Conservation (phyloP, 2,329 filamentous ascomycete species). For the Mycosphaerella sp. region DNA sequence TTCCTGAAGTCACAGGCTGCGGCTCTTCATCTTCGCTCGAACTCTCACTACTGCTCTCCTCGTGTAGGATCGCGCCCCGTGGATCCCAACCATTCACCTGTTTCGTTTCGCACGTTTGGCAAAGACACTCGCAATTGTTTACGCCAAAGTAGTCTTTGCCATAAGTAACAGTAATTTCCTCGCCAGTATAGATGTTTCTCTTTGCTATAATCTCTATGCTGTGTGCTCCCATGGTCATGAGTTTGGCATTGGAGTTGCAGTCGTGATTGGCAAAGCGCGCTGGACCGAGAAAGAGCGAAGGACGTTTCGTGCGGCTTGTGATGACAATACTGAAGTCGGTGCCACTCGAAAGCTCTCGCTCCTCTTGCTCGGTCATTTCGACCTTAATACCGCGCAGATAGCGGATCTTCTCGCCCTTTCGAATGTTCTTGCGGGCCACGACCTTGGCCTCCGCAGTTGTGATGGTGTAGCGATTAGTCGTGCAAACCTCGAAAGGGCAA, state of each 20-base stretch:
- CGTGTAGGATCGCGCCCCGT: constrained; percentile 28
- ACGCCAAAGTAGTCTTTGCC: constrained; percentile 94
- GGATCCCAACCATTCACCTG: constrained; percentile 77
- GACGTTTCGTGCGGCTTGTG: constrained; percentile 82
- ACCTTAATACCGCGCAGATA: constrained; percentile 90
- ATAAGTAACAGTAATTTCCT: constrained; percentile 96
- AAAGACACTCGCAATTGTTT: constrained; percentile 91
- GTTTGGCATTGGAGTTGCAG: constrained; percentile 82
- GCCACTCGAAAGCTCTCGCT: constrained; percentile 72
- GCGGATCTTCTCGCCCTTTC: constrained; percentile 77
- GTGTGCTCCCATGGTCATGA: constrained; percentile 75
- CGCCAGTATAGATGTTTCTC: constrained; percentile 73
- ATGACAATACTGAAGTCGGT: constrained; percentile 97
- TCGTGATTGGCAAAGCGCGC: constrained; percentile 97
- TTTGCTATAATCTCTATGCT: constrained; percentile 88
- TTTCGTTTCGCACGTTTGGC: constrained; percentile 72
- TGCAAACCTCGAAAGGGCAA: constrained; percentile 89
- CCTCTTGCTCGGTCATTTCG: constrained; percentile 85
- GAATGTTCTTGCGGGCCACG: constrained; percentile 71
- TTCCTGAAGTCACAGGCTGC: constrained; percentile 17
- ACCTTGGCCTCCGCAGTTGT: constrained; percentile 82
- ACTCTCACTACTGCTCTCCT: constrained; percentile 35
- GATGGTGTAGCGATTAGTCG: constrained; percentile 92
- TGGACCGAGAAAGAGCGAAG: constrained; percentile 88
- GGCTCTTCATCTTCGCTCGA: constrained; percentile 29